These are phyloP conservation scores for Aspergillus quadrilineatus DNA, from an alignment of 2,329 filamentous ascomycete genomes.

Conservation along the genomic window DNA sequence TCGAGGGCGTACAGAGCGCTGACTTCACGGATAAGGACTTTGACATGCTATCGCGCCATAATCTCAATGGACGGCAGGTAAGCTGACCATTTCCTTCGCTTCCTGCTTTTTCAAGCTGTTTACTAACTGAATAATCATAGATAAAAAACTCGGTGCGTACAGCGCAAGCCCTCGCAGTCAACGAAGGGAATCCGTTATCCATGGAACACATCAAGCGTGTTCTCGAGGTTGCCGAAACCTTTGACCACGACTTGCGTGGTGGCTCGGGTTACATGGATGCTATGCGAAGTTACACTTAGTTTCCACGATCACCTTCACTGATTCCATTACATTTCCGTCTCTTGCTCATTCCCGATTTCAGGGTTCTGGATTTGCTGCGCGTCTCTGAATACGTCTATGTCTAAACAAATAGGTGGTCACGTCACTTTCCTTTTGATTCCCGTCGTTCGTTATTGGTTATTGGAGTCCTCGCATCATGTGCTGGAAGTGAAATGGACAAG, in stretches of 20 bases:
- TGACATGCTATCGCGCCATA: slow-evolving; percentile 64
- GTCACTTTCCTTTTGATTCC: neutral
- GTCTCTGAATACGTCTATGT: neutral
- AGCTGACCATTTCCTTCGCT: slow-evolving; percentile 16
- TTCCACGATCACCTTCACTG: neutral
- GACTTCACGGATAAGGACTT: slow-evolving; percentile 62
- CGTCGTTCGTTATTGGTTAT: neutral
- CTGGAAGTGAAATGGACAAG: neutral
- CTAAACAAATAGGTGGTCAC: too few species aligned
- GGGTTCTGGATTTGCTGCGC: neutral
- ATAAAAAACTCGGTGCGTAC: slow-evolving; percentile 88
- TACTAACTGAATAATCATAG: slow-evolving; percentile 40
- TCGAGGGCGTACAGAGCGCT: slow-evolving; percentile 57
- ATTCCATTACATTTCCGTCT: neutral
- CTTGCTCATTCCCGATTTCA: neutral
- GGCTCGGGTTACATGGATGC: slow-evolving; percentile 77
- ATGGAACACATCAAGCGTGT: slow-evolving; percentile 81
- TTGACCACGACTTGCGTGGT: slow-evolving; percentile 79
- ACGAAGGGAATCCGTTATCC: slow-evolving; percentile 67
- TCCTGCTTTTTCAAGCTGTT: neutral
- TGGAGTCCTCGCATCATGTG: neutral
- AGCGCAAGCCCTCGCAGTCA: slow-evolving; percentile 77
- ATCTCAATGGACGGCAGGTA: slow-evolving; percentile 68
- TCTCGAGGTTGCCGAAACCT: slow-evolving; percentile 78
- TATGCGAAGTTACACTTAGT: slow-evolving; percentile 69